A percentile compares a stretch with the other conserved stretches of the same genome.
Conservation (phyloP, 345 rosid species). For the Eucalyptus pauciflora region DNA sequence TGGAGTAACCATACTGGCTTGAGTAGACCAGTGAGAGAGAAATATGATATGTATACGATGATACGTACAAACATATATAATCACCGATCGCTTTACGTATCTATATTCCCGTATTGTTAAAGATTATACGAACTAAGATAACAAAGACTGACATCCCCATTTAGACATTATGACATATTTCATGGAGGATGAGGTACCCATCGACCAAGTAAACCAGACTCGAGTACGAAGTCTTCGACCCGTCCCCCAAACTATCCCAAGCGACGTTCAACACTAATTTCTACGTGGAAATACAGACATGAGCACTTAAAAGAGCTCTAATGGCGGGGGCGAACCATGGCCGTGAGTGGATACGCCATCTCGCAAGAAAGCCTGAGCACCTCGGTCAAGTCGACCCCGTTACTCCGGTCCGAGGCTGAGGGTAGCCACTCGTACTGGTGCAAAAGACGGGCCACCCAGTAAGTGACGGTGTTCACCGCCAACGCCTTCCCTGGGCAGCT, state of each 20-base stretch:
- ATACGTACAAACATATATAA: not conserved
- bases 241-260: no score
- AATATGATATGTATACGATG: not conserved
- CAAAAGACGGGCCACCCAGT: conserved; percentile 56
- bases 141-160: not conserved
- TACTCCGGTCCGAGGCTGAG: conserved; percentile 4
- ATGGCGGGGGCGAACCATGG: conserved; percentile 9
- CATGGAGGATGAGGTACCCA: not conserved
- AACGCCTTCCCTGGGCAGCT: conserved; percentile 66
- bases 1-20: not conserved
- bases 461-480: conserved; percentile 50
- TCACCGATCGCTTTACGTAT: not conserved
- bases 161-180: not conserved
- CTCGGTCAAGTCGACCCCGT: conserved; percentile 53
- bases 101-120: not conserved
- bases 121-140: not conserved
- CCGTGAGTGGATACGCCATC: conserved; percentile 60
- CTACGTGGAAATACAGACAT: not conserved
- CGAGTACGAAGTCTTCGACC: not conserved
- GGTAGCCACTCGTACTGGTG: conserved; percentile 53
- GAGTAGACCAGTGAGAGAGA: not conserved
- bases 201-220: not conserved
- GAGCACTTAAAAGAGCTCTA: not conserved
- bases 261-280: no score
- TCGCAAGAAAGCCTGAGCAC: conserved; percentile 63